Evolutionary conservation across 805 yeast genomes (phyloP).

Genomic region (Saturnispora kantuleensis): DNA sequence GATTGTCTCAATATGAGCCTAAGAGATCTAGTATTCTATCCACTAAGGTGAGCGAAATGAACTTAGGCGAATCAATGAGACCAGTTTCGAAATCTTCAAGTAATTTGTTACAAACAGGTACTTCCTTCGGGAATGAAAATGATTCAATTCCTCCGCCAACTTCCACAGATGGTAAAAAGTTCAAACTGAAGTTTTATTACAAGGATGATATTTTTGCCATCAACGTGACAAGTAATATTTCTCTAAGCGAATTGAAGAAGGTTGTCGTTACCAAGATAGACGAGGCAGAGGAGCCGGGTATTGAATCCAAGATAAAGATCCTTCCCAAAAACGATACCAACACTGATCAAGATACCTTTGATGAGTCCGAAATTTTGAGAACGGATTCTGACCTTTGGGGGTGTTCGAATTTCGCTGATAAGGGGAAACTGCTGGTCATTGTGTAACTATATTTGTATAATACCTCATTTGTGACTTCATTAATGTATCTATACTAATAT

Average conservation of each 20-base stretch:
- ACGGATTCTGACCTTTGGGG: conserved; percentile 22
- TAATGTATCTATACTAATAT: background rate
- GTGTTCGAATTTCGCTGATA: conserved; percentile 21
- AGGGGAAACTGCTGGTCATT: conserved; percentile 26
- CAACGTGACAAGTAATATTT: conserved; percentile 20
- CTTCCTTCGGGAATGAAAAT: background rate
- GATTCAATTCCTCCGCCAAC: conserved; percentile 11
- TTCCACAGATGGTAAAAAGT: conserved; percentile 23
- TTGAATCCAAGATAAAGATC: conserved; percentile 18
- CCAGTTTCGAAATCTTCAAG: background rate
- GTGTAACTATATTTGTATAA: conserved; percentile 9
- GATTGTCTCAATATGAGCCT: conserved; percentile 41
- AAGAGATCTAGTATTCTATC: conserved; percentile 12
- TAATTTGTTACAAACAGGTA: background rate
- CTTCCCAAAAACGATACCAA: conserved; percentile 23
- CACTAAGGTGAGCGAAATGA: conserved; percentile 19
- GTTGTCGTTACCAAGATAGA: conserved; percentile 24
- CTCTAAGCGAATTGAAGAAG: conserved; percentile 19
- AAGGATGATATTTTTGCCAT: conserved; percentile 77
- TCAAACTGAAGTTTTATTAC: conserved; percentile 65
- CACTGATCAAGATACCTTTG: conserved; percentile 16
- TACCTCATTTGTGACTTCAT: too few relatives aligned
- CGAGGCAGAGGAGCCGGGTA: conserved; percentile 20
- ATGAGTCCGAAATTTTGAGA: conserved; percentile 14
- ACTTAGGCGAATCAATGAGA: conserved; percentile 6